Conservation (phyloP, 1,284 basidiomycete species). For the Ganoderma lingzhi region DNA sequence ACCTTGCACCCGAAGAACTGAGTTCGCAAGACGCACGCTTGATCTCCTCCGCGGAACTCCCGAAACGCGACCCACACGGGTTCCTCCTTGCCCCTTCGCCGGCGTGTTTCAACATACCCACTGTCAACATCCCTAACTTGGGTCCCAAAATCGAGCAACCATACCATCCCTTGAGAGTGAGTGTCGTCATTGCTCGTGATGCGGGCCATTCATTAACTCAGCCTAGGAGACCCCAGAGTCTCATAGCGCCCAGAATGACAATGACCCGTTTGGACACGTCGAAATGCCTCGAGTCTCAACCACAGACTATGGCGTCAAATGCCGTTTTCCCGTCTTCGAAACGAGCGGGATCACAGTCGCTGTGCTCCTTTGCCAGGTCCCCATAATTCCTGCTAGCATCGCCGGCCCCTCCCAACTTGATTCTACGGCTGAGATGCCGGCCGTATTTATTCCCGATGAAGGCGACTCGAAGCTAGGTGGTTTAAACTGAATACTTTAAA, state of each 20-base stretch:
- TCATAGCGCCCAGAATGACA: not conserved
- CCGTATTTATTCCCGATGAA: not conserved
- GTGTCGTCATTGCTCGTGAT: not conserved
- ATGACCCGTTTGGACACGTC: slow-evolving; percentile 1
- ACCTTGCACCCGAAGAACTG: not conserved
- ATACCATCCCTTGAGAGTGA: not conserved
- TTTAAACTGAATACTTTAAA: not conserved
- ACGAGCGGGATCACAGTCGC: slow-evolving; percentile 7
- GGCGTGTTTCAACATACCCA: not conserved
- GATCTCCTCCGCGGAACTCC: not conserved
- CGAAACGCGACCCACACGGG: not conserved
- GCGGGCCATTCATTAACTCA: not conserved
- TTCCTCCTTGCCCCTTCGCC: slow-evolving; percentile 5
- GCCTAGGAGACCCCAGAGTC: not conserved
- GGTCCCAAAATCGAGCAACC: not conserved
- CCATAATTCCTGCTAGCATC: not conserved
- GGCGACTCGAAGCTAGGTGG: not conserved
- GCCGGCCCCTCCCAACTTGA: not conserved
- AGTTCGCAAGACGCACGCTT: not conserved
- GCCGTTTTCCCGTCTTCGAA: slow-evolving; percentile 10
- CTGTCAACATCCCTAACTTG: not conserved
- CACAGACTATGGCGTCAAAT: slow-evolving; percentile 6
- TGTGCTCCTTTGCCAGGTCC: slow-evolving; percentile 7
- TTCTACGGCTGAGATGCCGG: not conserved
- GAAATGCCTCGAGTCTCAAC: slow-evolving; percentile 1